These are phyloP conservation scores for Talaromyces ruber DNA, from an alignment of 495 filamentous ascomycete genomes.

Conservation along the genomic window DNA sequence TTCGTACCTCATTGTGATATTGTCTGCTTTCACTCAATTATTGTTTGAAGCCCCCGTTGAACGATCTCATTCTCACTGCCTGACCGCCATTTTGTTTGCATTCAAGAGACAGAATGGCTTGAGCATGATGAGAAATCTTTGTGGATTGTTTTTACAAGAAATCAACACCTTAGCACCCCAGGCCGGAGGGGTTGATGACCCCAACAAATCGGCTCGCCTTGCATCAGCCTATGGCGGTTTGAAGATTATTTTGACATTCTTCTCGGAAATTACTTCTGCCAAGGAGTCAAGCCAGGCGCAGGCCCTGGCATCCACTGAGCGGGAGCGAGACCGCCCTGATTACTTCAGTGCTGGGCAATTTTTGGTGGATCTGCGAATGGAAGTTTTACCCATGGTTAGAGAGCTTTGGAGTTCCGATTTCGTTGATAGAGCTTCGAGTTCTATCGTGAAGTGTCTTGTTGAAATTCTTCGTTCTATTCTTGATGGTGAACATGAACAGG, in stretches of 20 bases:
- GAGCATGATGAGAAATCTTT: conserved; percentile 60
- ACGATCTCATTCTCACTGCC: conserved; percentile 52
- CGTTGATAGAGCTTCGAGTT: conserved; percentile 64
- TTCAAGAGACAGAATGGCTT: conserved; percentile 80
- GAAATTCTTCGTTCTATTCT: conserved; percentile 76
- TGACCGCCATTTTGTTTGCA: conserved; percentile 72
- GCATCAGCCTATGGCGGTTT: conserved; percentile 58
- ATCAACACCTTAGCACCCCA: conserved; percentile 45
- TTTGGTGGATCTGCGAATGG: conserved; percentile 76
- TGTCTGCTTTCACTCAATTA: conserved; percentile 68
- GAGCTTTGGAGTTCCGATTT: conserved; percentile 69
- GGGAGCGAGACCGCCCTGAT: conserved; percentile 53
- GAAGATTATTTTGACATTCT: conserved; percentile 78
- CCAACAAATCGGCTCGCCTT: conserved; percentile 38
- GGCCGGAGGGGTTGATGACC: conserved; percentile 25
- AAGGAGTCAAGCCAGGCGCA: conserved; percentile 70
- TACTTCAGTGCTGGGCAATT: conserved; percentile 69
- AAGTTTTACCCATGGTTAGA: conserved; percentile 68
- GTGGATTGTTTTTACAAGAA: conserved; percentile 63
- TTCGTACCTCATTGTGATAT: conserved; percentile 71
- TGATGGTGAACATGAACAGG: conserved; percentile 64
- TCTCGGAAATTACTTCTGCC: conserved; percentile 61
- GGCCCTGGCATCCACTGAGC: conserved; percentile 45
- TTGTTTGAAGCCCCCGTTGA: conserved; percentile 62
- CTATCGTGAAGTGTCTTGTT: conserved; percentile 70